Evolutionary conservation across 805 yeast species (phyloP), one percentile per base, ranked within the genome.

Genomic region (Candida argentea): DNA sequence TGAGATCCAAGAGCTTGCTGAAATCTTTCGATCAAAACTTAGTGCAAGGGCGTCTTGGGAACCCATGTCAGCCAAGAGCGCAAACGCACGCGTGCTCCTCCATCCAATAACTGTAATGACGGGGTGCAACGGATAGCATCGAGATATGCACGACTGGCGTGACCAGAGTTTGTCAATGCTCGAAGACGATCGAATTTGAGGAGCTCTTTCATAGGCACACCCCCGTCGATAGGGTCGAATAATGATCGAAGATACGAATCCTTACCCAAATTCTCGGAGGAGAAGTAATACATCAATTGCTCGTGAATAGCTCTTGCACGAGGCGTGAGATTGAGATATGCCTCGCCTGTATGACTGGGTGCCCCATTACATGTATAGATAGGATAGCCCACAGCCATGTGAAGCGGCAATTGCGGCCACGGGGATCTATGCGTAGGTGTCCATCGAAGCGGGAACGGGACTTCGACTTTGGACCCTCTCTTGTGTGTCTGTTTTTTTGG

Each of bases 261-360:
- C 31, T 41, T 43, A 30, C 43, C 27, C 16, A 48, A 31, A 30
- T 48, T 48, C 19, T 43, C 40, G 3, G 39, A 33, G 6, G 51
- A 46, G 20, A 48, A 44, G 31, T 46, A 47, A 26, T 45, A 43
- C 7, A 28, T 31, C 9, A 46, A 22, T 34, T 44, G 50, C n/a
- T 22, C 16, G 13, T 25, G n/a, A 11, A 23, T 14, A 25, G n/a
- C n/a, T n/a, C n/a, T n/a, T n/a, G n/a, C n/a, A n/a, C n/a, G n/a
- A n/a, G n/a, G n/a, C n/a, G n/a, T n/a, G 39, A n/a, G n/a, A n/a
- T n/a, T n/a, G n/a, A n/a, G n/a, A n/a, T n/a, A n/a, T n/a, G n/a
- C n/a, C n/a, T n/a, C n/a, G n/a, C n/a, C n/a, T n/a, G n/a, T n/a
- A n/a, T n/a, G n/a, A n/a, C n/a, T n/a, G n/a, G n/a, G n/a, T n/a